phyloP scores from a whole-genome alignment of 2,329 filamentous ascomycete species.

The Xylaria sp. region DNA sequence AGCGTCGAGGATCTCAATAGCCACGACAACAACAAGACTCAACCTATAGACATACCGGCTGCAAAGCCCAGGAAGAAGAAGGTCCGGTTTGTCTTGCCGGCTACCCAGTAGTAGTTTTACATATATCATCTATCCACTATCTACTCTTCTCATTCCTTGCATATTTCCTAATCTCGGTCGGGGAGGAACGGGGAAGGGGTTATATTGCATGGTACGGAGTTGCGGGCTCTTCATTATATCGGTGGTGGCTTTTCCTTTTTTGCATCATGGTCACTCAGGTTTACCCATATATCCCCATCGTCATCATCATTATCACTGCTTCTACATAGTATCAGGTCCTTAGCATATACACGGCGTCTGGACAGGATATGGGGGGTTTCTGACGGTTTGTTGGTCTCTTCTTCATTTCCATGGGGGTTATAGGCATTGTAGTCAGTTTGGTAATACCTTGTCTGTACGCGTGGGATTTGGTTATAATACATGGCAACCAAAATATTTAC shows the following conservation, averaged over 20 bases:
- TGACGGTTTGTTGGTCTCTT: not conserved
- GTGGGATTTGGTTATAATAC: conserved; percentile 11
- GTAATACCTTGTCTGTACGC: conserved; percentile 16
- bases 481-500: conserved; percentile 10
- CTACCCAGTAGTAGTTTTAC: conserved; percentile 49
- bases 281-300: conserved; percentile 5
- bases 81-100: conserved; percentile 66
- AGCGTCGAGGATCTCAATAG: conserved; percentile 49
- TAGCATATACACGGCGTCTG: conserved; percentile 35
- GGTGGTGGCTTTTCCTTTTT: conserved; percentile 3
- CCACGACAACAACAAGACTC: conserved; percentile 43
- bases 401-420: conserved; percentile 4
- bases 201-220: conserved; percentile 37
- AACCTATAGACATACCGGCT: conserved; percentile 56
- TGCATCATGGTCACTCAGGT: conserved; percentile 27
- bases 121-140: not conserved
- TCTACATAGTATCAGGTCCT: conserved; percentile 23
- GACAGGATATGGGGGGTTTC: not conserved
- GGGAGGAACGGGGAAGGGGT: not conserved
- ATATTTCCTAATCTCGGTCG: conserved; percentile 18
- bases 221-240: conserved; percentile 18
- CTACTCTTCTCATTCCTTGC: conserved; percentile 13
- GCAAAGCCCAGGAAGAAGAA: conserved; percentile 67
- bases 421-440: conserved; percentile 12
- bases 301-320: conserved; percentile 14